phyloP scores from a whole-genome alignment of 2,329 filamentous ascomycete genomes.

The Mycosphaerella arachidis region DNA sequence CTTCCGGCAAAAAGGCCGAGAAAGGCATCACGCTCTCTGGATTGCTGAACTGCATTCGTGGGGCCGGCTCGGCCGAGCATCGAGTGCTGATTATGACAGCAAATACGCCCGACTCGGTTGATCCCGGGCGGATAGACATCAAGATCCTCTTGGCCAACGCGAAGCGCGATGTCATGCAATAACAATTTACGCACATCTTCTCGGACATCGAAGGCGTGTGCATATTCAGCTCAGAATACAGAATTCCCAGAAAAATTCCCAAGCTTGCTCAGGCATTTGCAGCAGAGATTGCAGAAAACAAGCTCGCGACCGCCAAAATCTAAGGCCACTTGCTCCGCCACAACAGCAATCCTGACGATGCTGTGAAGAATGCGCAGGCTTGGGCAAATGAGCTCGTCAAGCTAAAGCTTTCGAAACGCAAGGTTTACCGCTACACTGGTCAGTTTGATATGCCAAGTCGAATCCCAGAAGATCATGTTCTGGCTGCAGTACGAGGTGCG shows the following conservation, averaged over 20 bases:
- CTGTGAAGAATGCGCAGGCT: constrained; percentile 37
- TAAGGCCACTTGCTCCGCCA: constrained; percentile 47
- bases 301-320: constrained; percentile 48
- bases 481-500: too few species aligned
- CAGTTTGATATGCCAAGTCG: too few species aligned
- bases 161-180: constrained; percentile 33
- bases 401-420: constrained; percentile 14
- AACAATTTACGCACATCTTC: constrained; percentile 38
- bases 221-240: background rate
- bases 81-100: constrained; percentile 76
- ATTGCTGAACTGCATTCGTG: constrained; percentile 75
- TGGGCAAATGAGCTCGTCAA: constrained; percentile 38
- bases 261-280: constrained; percentile 44
- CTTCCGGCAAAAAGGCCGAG: background rate
- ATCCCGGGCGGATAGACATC: constrained; percentile 66
- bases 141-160: constrained; percentile 56
- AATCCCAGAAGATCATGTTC: too few species aligned
- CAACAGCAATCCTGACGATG: constrained; percentile 42
- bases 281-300: constrained; percentile 38
- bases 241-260: too few species aligned
- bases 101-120: constrained; percentile 67
- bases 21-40: constrained; percentile 65
- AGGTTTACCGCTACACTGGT: constrained; percentile 9
- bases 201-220: background rate
- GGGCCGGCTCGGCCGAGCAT: constrained; percentile 70